Percentiles rank a stretch among this genome's conserved stretches.
Evolutionary conservation across 176 grass and related monocot genomes (phyloP).

Genomic region (Chrysopogon serrulatus): DNA sequence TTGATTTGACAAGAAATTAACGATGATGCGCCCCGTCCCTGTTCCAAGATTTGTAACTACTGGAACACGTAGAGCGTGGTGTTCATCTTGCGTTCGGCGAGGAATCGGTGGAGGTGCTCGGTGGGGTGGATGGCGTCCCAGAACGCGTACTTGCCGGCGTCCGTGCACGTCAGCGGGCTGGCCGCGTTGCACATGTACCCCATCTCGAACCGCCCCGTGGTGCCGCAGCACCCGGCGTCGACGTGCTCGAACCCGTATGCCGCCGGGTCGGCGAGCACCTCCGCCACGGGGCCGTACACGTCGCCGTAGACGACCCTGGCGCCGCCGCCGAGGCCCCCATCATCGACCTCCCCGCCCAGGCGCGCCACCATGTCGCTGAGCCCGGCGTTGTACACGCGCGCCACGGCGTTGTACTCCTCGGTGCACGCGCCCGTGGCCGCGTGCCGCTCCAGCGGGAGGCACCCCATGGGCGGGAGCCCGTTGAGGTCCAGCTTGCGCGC

Average conservation of each 20-base stretch:
- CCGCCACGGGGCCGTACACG: neutral
- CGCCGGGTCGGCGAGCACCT: slow-evolving; percentile 9
- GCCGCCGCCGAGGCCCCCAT: neutral
- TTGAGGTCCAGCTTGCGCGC: slow-evolving; percentile 54
- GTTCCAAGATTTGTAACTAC: too few species aligned
- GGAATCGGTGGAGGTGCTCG: slow-evolving; percentile 47
- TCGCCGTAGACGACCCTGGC: slow-evolving; percentile 16
- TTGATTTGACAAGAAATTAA: too few species aligned
- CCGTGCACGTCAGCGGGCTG: neutral
- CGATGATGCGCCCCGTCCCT: too few species aligned
- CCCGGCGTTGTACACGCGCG: slow-evolving; percentile 34
- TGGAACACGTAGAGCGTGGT: slow-evolving; percentile 42
- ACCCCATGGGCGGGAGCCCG: slow-evolving; percentile 78
- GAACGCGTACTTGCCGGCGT: slow-evolving; percentile 7
- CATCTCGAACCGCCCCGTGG: slow-evolving; percentile 19
- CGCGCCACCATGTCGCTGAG: slow-evolving; percentile 19
- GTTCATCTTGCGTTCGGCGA: slow-evolving; percentile 65
- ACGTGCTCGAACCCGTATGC: neutral
- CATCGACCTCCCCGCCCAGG: slow-evolving; percentile 24
- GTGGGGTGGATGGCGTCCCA: slow-evolving; percentile 60
- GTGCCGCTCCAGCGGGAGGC: slow-evolving; percentile 63
- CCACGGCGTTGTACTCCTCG: slow-evolving; percentile 54
- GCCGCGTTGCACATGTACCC: neutral
- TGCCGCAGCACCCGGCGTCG: neutral
- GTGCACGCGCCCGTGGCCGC: slow-evolving; percentile 29